Conservation (phyloP, 2,329 filamentous ascomycete species). For the Microsporum audouinii region DNA sequence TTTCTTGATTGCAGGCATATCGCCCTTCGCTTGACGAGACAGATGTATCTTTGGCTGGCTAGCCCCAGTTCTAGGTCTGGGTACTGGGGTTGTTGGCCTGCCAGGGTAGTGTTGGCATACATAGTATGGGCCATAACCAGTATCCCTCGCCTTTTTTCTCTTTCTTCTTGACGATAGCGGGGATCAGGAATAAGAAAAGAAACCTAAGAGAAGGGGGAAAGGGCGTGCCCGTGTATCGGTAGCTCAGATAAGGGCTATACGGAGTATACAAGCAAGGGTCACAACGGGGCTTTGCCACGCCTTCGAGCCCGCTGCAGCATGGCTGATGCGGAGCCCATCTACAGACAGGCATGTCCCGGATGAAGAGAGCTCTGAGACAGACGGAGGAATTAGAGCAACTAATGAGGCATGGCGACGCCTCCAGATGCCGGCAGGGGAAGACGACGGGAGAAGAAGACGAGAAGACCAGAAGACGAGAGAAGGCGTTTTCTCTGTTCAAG, state of each 20-base stretch:
- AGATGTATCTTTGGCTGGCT: background rate
- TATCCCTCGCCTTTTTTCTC: background rate
- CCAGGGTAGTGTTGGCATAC: background rate
- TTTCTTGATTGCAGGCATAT: background rate
- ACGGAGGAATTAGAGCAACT: background rate
- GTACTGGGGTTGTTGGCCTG: background rate
- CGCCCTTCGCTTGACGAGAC: background rate
- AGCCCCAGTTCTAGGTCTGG: background rate
- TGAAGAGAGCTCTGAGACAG: background rate
- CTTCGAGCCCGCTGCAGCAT: background rate
- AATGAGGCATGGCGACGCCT: background rate
- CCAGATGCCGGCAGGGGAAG: background rate
- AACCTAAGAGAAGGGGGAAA: background rate
- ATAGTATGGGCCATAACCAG: background rate
- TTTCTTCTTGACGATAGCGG: background rate
- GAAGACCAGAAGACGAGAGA: background rate
- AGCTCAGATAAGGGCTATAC: background rate
- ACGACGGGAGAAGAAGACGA: background rate
- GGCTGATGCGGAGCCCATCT: background rate
- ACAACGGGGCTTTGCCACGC: background rate
- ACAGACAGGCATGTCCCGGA: background rate
- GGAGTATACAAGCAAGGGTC: background rate
- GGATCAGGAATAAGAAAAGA: background rate
- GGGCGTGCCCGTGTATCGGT: background rate
- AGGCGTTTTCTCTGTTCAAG: background rate